Percentiles rank a stretch among this genome's conserved stretches.
Evolutionary conservation across 192 early-diverging fungal genomes (phyloP).

Genomic region (Rhizophagus prolifer): DNA sequence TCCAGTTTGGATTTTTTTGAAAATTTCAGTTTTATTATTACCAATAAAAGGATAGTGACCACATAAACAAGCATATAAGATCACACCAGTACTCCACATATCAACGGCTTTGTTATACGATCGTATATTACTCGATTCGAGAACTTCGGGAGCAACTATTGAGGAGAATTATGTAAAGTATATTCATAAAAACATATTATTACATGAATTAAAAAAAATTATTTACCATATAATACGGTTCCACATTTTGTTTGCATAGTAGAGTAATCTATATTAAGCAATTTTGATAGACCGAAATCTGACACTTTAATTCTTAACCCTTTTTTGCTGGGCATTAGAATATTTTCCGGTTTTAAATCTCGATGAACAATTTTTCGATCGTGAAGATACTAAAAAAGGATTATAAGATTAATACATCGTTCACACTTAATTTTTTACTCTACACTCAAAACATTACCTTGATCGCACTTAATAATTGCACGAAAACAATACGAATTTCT

Average conservation of each 20-base stretch:
- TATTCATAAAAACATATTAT: not conserved
- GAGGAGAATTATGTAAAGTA: not conserved
- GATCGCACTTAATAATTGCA: constrained; percentile 77
- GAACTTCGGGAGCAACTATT: constrained; percentile 85
- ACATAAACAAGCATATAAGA: constrained; percentile 90
- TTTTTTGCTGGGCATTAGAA: constrained; percentile 53
- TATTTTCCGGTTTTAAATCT: constrained; percentile 90
- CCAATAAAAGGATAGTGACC: constrained; percentile 79
- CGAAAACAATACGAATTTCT: constrained; percentile 76
- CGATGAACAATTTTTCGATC: constrained; percentile 84
- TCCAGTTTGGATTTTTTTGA: not conserved
- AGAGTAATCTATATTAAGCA: constrained; percentile 47
- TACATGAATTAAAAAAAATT: not conserved
- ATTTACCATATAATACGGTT: constrained; percentile 74
- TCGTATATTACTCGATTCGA: constrained; percentile 54
- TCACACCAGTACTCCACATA: constrained; percentile 93
- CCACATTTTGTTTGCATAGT: constrained; percentile 82
- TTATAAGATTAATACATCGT: not conserved
- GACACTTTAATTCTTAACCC: constrained; percentile 80
- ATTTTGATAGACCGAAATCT: constrained; percentile 92
- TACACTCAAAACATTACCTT: constrained; percentile 32
- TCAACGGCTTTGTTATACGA: constrained; percentile 77
- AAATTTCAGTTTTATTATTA: not conserved
- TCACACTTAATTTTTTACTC: not conserved
- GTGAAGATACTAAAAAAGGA: constrained; percentile 72